Base-by-base conservation (phyloP, 192 early-diverging fungal genomes). In the Polychytrium aggregatum region DNA sequence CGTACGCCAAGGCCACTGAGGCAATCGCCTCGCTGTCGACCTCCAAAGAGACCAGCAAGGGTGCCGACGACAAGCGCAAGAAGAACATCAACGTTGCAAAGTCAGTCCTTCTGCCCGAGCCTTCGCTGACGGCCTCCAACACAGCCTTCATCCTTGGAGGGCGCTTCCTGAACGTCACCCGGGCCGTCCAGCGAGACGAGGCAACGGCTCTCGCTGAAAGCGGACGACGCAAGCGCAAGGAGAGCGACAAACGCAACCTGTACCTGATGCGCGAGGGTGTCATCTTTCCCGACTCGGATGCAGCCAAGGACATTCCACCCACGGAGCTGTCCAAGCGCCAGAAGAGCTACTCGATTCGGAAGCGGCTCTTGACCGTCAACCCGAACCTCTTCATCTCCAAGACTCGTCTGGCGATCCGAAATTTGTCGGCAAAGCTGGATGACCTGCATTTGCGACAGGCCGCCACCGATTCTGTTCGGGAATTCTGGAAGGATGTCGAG, bases 251-350 rank as follows among this genome's bases (percentile, higher is more conserved):
- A 43, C 85, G 93, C 28, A 85, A 84, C 56, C 42, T 88, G 27
- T 97, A 95, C 55, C 62, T 97, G 56, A 81, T 93, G 65, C 79
- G 84, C 40, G 92, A 97, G 70, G 90, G 88, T 51, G 79, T 90
- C 25, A 74, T 97, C 44, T 90, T 89, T 57, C 83, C 85, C 0
- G 80, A 89, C 39, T 80, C 88, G 18, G 81, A 82, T 4, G 83
- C 81, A 0, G 88, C 88, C 2, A 63, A 69, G 33, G 66, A 67
- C 7, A 65, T 97, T 58, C 60, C 72, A 2, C 68, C 84, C 9
- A 63, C 78, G 1, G 85, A 90, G 44, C 62, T 93, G n/a, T 59
- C 68, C n/a, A 90, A 93, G 62, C 82, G 89, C 37, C 83, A 85
- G 50, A 77, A 75, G 45, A 86, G 85, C 25, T 93, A 84, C 63